Conservation (phyloP, 2,329 filamentous ascomycete genomes). For the Microdochium trichocladiopsis region DNA sequence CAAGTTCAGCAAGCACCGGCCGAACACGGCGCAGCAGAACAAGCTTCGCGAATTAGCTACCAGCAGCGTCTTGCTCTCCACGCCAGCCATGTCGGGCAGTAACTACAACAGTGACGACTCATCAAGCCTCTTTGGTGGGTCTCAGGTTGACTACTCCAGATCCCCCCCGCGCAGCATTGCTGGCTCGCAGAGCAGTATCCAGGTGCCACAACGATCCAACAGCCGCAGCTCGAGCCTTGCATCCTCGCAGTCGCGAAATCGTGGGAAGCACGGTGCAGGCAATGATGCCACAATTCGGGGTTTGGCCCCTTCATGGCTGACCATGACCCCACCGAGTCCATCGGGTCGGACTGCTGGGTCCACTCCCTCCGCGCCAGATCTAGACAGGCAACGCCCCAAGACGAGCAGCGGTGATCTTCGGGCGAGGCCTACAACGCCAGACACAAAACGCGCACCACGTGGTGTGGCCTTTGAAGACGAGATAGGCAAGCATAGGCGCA, state of each 20-base stretch:
- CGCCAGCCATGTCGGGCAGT: conserved; percentile 30
- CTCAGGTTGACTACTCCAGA: conserved; percentile 50
- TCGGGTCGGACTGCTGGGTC: conserved; percentile 13
- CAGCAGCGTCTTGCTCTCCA: conserved; percentile 58
- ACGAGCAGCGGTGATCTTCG: conserved; percentile 8
- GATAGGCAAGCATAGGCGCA: conserved; percentile 11
- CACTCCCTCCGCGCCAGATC: neutral
- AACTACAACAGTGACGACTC: conserved; percentile 50
- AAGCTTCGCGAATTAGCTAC: conserved; percentile 80
- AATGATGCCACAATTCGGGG: conserved; percentile 14
- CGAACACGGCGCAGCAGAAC: conserved; percentile 70
- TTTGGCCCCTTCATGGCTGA: conserved; percentile 20
- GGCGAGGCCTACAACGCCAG: neutral
- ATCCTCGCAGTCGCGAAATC: conserved; percentile 27
- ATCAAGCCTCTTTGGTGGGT: conserved; percentile 44
- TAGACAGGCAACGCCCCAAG: conserved; percentile 10
- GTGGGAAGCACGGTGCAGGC: neutral
- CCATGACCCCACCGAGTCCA: conserved; percentile 21
- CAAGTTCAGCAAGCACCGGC: conserved; percentile 87
- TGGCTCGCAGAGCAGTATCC: conserved; percentile 40
- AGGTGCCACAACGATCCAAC: conserved; percentile 30
- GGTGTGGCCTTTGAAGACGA: conserved; percentile 1
- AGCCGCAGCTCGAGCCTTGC: conserved; percentile 49
- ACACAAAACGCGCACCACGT: conserved; percentile 8
- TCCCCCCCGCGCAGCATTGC: conserved; percentile 48